phyloP scores from a whole-genome alignment of 345 rosid species.

The Linum usitatissimum region DNA sequence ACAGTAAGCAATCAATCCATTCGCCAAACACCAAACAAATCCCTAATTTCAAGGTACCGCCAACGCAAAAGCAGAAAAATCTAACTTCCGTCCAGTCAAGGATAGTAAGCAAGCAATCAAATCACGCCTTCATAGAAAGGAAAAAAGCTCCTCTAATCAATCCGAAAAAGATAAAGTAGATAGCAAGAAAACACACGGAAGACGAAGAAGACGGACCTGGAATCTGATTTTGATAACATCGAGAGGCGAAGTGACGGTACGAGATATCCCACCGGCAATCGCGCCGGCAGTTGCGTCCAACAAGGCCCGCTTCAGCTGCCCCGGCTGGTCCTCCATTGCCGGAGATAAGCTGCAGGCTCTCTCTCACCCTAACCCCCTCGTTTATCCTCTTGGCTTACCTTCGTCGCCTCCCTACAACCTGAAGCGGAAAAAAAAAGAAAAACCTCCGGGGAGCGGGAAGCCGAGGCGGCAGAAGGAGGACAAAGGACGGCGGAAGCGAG shows the following conservation, averaged over 20 bases:
- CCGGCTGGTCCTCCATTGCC: slow-evolving; percentile 45
- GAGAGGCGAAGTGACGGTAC: slow-evolving; percentile 89
- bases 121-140: not conserved
- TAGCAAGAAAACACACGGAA: no score
- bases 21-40: not conserved
- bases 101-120: not conserved
- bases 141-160: not conserved
- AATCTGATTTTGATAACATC: slow-evolving; percentile 97
- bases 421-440: not conserved
- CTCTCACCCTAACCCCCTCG: not conserved
- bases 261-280: slow-evolving; percentile 64
- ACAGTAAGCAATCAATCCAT: not conserved
- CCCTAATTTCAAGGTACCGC: not conserved
- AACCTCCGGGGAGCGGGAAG: not conserved
- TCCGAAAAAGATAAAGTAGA: slow-evolving; percentile 3
- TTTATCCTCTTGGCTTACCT: not conserved
- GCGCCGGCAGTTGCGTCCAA: slow-evolving; percentile 73
- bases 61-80: not conserved
- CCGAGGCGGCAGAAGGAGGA: not conserved
- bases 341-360: slow-evolving; percentile 15
- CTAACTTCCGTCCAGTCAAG: no score
- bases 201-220: slow-evolving; percentile 46
- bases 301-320: slow-evolving; percentile 61
- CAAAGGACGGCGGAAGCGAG: not conserved
- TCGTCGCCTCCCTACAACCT: not conserved